phyloP scores from a whole-genome alignment of 1,284 basidiomycete genomes.

The Sporisorium reilianum region DNA sequence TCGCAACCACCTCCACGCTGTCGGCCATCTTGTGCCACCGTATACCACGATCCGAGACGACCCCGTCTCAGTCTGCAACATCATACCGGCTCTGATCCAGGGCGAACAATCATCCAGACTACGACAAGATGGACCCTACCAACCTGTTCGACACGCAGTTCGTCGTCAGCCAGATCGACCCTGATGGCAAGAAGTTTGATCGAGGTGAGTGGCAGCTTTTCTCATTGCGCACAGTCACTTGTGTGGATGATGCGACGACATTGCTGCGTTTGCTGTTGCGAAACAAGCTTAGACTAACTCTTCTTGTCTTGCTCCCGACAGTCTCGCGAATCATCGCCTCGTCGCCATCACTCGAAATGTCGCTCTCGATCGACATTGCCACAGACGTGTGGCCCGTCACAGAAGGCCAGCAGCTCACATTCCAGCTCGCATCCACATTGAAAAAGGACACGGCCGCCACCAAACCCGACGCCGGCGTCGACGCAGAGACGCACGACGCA shows the following conservation, averaged over 20 bases:
- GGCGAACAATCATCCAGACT: too few relatives aligned
- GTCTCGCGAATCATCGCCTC: slow-evolving; percentile 63
- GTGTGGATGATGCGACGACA: neutral
- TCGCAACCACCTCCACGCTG: neutral
- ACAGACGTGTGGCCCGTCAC: slow-evolving; percentile 69
- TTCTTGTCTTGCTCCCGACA: slow-evolving; percentile 75
- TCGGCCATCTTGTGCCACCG: too few relatives aligned
- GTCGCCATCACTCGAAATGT: slow-evolving; percentile 78
- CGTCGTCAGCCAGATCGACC: slow-evolving; percentile 65
- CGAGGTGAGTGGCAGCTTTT: slow-evolving; percentile 79
- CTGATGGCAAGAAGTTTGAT: slow-evolving; percentile 93
- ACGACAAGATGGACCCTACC: slow-evolving; percentile 58
- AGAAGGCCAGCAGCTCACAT: slow-evolving; percentile 80
- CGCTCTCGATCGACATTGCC: slow-evolving; percentile 78
- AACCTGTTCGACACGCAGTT: slow-evolving; percentile 69
- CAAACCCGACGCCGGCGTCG: slow-evolving; percentile 67
- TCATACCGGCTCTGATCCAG: too few relatives aligned
- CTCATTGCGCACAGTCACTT: neutral
- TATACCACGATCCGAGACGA: too few relatives aligned
- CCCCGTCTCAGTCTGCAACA: too few relatives aligned
- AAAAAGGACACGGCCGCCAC: slow-evolving; percentile 73
- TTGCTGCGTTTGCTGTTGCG: neutral
- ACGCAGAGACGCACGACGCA: slow-evolving; percentile 41
- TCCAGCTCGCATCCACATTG: slow-evolving; percentile 79
- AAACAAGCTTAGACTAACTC: neutral